These are phyloP conservation scores for Botrytis fragariae DNA, from an alignment of 2,329 filamentous ascomycete genomes.

Conservation along the genomic window DNA sequence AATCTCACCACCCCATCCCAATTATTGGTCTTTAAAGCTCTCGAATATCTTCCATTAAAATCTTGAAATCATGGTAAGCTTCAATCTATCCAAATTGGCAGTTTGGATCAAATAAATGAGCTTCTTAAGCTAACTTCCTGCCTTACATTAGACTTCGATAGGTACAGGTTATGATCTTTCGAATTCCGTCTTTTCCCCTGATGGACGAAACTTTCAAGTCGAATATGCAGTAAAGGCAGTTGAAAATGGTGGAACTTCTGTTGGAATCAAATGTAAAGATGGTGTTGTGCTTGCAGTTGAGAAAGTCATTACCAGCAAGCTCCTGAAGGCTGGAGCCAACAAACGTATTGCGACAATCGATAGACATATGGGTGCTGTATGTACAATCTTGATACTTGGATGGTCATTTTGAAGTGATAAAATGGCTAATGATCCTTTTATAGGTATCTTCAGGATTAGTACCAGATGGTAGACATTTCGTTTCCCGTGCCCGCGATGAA, in stretches of 20 bases:
- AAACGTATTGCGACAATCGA: slow-evolving; percentile 96
- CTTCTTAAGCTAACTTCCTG: slow-evolving; percentile 28
- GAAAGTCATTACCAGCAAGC: slow-evolving; percentile 93
- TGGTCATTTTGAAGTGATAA: neutral
- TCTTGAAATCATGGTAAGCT: slow-evolving; percentile 38
- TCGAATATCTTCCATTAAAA: slow-evolving; percentile 15
- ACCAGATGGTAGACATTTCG: slow-evolving; percentile 92
- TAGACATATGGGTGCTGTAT: slow-evolving; percentile 87
- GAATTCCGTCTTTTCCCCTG: slow-evolving; percentile 99
- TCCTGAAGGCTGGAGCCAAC: slow-evolving; percentile 92
- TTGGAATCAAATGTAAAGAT: slow-evolving; percentile 96
- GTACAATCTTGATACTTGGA: slow-evolving; percentile 39
- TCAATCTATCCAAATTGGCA: slow-evolving; percentile 12
- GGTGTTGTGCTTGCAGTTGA: slow-evolving; percentile 94
- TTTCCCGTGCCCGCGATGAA: slow-evolving; percentile 91
- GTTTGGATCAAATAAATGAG: neutral
- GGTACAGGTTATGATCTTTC: slow-evolving; percentile 98
- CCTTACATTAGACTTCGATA: slow-evolving; percentile 81
- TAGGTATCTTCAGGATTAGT: slow-evolving; percentile 92
- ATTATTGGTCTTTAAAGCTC: slow-evolving; percentile 21
- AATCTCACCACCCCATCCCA: slow-evolving; percentile 21
- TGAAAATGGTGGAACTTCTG: slow-evolving; percentile 93
- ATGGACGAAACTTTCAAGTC: slow-evolving; percentile 98
- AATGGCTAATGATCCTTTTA: slow-evolving; percentile 23
- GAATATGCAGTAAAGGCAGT: slow-evolving; percentile 99